Base-by-base conservation (phyloP, 768 basidiomycete species). In the Cubamyces sp. region DNA sequence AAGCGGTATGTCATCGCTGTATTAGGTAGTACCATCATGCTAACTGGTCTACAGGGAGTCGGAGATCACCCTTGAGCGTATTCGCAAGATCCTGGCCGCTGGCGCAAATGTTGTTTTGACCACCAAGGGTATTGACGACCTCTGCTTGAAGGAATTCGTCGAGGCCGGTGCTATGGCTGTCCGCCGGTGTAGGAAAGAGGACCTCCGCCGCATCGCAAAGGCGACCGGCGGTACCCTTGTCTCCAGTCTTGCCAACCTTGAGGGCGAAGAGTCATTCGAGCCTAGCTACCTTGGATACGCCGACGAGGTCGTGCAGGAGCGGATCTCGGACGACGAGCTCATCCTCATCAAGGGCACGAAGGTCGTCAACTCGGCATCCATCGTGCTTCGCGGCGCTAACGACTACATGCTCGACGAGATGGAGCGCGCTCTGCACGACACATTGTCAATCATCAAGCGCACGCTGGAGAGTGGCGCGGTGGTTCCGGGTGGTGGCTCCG, bases 341-440 rank as follows among this genome's bases (percentile, higher is more conserved):
- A 98, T 98, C 74, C 79, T 99, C 66, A 81, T 98, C 80, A 99
- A 98, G 80, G 97, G 97, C 3, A 98, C 96, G 52, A 98, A 96
- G 77, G 90, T 94, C 43, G 96, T 98, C 72, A 95, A 79, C 78
- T 96, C 94, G 23, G 82, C 91, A 15, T 97, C 95, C 19, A 91
- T 99, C 70, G 86, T 99, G 60, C 81, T 99, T 61, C 86, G 97
- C 57, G 97, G 97, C 47, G 97, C 97, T 28, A 99, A 98, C 75
- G 97, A 99, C 75, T 98, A 96, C 75, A 95, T 98, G 92, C 79
- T 98, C 68, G 97, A 99, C 74, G 97, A 99, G 82, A 99, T 98
- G 97, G 97, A 99, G 78, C 82, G 97, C 50, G 90, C 94, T 0
- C 75, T 98, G 68, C 96, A 99, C 73, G 97, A 99, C 74, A 91